Base-by-base conservation (phyloP, 345 rosid genomes). In the Rubroshorea leprosula region DNA sequence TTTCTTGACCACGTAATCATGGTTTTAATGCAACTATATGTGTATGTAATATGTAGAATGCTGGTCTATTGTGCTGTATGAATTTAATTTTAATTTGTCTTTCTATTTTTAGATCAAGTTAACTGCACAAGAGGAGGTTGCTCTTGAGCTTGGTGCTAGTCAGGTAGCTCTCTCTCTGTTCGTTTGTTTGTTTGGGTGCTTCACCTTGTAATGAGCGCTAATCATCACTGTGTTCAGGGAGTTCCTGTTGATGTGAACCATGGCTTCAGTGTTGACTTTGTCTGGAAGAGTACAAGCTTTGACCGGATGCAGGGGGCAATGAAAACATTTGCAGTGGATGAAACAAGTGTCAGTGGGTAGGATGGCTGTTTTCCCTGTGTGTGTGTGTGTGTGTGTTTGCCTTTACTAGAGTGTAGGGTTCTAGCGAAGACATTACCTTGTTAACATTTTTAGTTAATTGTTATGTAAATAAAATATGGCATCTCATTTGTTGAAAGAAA, bases 291-390 rank as follows among this genome's bases (percentile, higher is more conserved):
- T 71, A 94, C 99, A 26, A 94, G 99, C 72, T 94, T 94, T 78
- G 99, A 94, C 72, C 77, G 99, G 62, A 87, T 87, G 97, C 99
- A 94, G 69, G 97, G 96, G 29, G 99, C 99, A 54, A 85, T 94
- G 99, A 90, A 94, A 78, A 87, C 90, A 55, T 94, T 94, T 90
- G 99, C 99, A 9, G 99, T 94, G 54, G 99, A 94, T 72, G 99
- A 87, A 76, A 94, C 97, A 45, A 94, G 99, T 87, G 99, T 90
- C 55, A 94, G 99, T 69, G 99, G 99, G 99, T 94, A 70, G 60
- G 90, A 71, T 71, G 55, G 27, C 54, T 55, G 7, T 41, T 48
- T 52, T 23, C 35, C 35, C 56, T 5, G 61, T 39, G 14, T 53
- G 49, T 50, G 39, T 66, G 16, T 26, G n/a, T n/a, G n/a, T n/a